Base-by-base conservation (phyloP, 2,329 filamentous ascomycete genomes). In the Colletotrichum sp. region DNA sequence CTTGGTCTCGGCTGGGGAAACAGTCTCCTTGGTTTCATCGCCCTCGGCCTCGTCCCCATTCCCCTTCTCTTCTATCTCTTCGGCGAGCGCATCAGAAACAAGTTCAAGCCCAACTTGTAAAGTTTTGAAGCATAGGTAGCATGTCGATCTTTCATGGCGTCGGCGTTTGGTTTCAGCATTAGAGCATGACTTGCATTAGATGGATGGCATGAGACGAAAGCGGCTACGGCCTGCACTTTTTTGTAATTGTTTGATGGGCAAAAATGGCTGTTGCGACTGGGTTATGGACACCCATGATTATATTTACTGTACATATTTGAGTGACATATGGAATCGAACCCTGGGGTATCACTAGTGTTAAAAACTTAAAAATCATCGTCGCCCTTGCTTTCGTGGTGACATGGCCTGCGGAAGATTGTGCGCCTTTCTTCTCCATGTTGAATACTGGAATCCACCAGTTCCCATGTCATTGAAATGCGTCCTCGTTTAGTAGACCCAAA, bases 1-100 rank as follows among this genome's bases (percentile, higher is more conserved):
- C 82, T 88, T 13, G 84, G 84, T 2, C 79, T 85, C 3, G 86
- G 86, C n/a, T 88, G 86, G 86, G 87, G 86, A 8, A 86, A 84
- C 76, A 84, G 82, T 12, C 78, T 87, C 2, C 79, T 87, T 7
- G 86, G 77, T 3, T 87, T 87, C 75, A 79, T 88, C 61, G 78
- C 84, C 2, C 74, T 87, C 7, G 82, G 67, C 0, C 80, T 86
- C 64, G 78, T 85, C 7, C 86, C 85, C 7, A 81, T 87, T 9
- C 85, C 85, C 0, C 64, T 85, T 4, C 24, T 85, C 0, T 87
- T 87, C 36, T 83, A 83, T 74, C 74, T 81, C 2, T 87, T 83
- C 36, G 85, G 86, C 39, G 82, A 83, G 75, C 81, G 78, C 24
- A 82, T 87, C 60, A 81, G 85, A 26, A 78, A 77, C 63, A 80